Evolutionary conservation across 2,329 filamentous ascomycete species (phyloP), one percentile per base, ranked within the genome.

Genomic region (Fusarium sambucinum): DNA sequence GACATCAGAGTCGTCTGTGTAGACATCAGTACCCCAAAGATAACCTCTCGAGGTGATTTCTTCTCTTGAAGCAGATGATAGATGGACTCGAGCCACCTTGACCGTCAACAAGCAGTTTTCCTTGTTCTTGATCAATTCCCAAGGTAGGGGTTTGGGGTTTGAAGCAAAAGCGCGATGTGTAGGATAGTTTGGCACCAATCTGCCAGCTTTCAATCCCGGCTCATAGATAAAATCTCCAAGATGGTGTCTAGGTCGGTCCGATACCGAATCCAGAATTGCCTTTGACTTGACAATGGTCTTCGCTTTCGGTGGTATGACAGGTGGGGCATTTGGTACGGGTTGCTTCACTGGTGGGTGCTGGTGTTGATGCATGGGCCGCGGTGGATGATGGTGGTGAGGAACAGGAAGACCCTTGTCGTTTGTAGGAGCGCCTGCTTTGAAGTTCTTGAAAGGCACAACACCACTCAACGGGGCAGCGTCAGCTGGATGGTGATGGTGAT

Each of bases 1-100:
- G 1, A 96, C 89, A 75, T 99, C 96, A 0, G 94, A 97, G 78
- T 99, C 96, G 72, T 99, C 96, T 0, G 94, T 97, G 76, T 98
- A 98, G 9, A 99, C 87, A 37, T 96, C 94, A 0, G 93, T 96
- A 2, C 96, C 96, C 94, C 95, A 99, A 0, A 99, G 78, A 10
- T 92, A 92, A 21, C 91, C 87, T 33, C 93, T 87, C 10, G 88
- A 82, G 13, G 94, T 96, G 52, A 98, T 94, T 70, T 96, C 92
- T 76, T 96, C 92, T 30, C 95, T 87, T 25, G 92, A 87, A 10
- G 84, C 80, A 1, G 88, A 79, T 11, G 87, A 87, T 10, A 99
- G 83, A 73, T 96, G 93, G 47, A 92, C 87, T 29, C 92, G 89
- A 3, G 94, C 91, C 9, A 99, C 89, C 73, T 96, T 93, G 63